These are phyloP conservation scores for Calycina herbarum DNA, from an alignment of 2,329 filamentous ascomycete genomes.

Conservation along the genomic window DNA sequence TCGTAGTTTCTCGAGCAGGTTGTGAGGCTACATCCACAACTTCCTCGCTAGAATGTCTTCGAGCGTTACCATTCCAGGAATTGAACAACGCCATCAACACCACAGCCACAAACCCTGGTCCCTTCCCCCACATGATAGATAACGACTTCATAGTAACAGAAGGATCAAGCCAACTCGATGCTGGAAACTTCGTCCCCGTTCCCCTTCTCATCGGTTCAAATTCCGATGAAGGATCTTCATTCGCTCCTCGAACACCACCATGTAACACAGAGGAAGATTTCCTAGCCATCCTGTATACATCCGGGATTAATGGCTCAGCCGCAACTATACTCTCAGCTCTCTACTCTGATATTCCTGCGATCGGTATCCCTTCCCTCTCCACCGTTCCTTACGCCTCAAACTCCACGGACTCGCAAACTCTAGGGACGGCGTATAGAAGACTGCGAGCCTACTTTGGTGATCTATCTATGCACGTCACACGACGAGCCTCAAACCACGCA, in stretches of 20 bases:
- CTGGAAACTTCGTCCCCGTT: slow-evolving; percentile 40
- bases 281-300: slow-evolving; percentile 7
- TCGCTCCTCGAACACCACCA: slow-evolving; percentile 38
- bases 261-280: slow-evolving; percentile 32
- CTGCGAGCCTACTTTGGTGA: slow-evolving; percentile 24
- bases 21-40: slow-evolving; percentile 22
- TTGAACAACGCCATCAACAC: slow-evolving; percentile 34
- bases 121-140: slow-evolving; percentile 39
- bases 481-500: slow-evolving; percentile 15
- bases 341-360: slow-evolving; percentile 51
- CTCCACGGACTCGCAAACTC: slow-evolving; percentile 24
- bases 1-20: slow-evolving; percentile 38
- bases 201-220: slow-evolving; percentile 47
- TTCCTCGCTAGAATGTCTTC: slow-evolving; percentile 33
- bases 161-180: slow-evolving; percentile 52
- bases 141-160: slow-evolving; percentile 45
- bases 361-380: slow-evolving; percentile 46
- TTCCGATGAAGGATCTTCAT: slow-evolving; percentile 41
- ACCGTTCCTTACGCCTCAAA: slow-evolving; percentile 25
- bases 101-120: slow-evolving; percentile 38
- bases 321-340: slow-evolving; percentile 41
- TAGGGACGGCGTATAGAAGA: slow-evolving; percentile 38
- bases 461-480: slow-evolving; percentile 15
- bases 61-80: slow-evolving; percentile 30
- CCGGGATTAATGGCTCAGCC: slow-evolving; percentile 3